Base-by-base conservation (phyloP, 2,329 filamentous ascomycete genomes). In the Diplodia seriata region DNA sequence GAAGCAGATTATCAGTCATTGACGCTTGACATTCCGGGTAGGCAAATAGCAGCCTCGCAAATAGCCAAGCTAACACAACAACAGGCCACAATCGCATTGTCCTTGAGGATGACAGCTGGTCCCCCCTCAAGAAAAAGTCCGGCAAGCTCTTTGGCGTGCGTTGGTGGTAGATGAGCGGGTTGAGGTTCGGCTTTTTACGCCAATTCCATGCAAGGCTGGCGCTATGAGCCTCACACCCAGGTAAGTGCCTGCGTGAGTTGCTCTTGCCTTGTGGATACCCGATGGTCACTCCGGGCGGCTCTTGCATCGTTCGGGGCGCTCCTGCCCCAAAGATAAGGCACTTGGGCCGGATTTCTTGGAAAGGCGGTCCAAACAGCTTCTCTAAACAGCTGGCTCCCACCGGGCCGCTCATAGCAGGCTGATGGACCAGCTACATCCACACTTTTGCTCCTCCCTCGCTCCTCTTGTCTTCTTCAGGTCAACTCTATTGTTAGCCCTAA, bases 1-100 rank as follows among this genome's bases (percentile, higher is more conserved):
- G 89, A 92, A 50, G 93, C 89, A 76, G 86, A 91, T 73, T 97
- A 97, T 80, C 88, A 89, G 75, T 89, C 93, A 75, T 83, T 98
- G 51, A 91, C 89, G 64, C 77, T 98, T 56, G 93, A 97, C 77
- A 87, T 97, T 31, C 89, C 86, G 72, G 93, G 92, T 70, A 74
- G 79, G 70, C 77, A 84, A 8, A 26, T n/a, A 20, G 9, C 29
- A 33, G 31, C 51, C 3, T 3, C 54, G 3, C 23, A 4, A n/a
- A n/a, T 8, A 18, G 12, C 29, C 38, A 14, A 20, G 50, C 38
- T 67, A 8, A 67, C n/a, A 36, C 5, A 7, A 31, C 3, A 33
- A 23, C 12, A 68, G 67, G 67, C 23, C 67, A 68, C 15, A 31
- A 40, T 12, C 51, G 67, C 18, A 66, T 68, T 18, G 49, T 53